These are phyloP conservation scores for Solanum phureja DNA, from an alignment of 257 asterid genomes.

Conservation along the genomic window DNA sequence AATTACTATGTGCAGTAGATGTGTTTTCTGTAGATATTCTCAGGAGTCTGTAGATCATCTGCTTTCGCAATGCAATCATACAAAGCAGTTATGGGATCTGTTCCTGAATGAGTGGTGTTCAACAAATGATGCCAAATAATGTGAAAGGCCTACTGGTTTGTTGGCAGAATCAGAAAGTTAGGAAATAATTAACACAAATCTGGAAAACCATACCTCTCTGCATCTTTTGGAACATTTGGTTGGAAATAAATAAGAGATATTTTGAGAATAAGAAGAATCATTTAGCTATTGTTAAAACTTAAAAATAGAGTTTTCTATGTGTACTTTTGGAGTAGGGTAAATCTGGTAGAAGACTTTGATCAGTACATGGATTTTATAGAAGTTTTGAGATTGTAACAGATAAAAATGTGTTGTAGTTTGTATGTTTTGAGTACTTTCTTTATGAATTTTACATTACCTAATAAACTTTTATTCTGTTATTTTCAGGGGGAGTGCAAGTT, in stretches of 20 bases:
- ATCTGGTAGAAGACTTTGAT: not conserved
- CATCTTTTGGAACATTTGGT: not conserved
- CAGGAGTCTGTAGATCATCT: not conserved
- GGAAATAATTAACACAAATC: not conserved
- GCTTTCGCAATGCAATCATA: not conserved
- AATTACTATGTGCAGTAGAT: not conserved
- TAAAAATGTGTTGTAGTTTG: not conserved
- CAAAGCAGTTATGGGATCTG: not conserved
- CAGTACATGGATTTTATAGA: not conserved
- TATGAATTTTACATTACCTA: not conserved
- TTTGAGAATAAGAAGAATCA: not conserved
- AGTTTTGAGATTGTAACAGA: not conserved
- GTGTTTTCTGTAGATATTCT: not conserved
- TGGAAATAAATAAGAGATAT: not conserved
- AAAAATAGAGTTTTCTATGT: not conserved
- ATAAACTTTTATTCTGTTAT: not conserved
- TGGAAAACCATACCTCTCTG: not conserved
- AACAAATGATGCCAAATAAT: not conserved
- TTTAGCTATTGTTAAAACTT: not conserved
- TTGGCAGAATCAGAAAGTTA: not conserved
- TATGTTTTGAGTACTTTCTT: not conserved
- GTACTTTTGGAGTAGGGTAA: not conserved
- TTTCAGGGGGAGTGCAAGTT: slow-evolving; percentile 54
- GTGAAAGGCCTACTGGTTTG: not conserved
- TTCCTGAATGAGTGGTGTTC: not conserved